phyloP scores from a whole-genome alignment of 2,329 filamentous ascomycete genomes.

The Tolypocladium endophyticum region DNA sequence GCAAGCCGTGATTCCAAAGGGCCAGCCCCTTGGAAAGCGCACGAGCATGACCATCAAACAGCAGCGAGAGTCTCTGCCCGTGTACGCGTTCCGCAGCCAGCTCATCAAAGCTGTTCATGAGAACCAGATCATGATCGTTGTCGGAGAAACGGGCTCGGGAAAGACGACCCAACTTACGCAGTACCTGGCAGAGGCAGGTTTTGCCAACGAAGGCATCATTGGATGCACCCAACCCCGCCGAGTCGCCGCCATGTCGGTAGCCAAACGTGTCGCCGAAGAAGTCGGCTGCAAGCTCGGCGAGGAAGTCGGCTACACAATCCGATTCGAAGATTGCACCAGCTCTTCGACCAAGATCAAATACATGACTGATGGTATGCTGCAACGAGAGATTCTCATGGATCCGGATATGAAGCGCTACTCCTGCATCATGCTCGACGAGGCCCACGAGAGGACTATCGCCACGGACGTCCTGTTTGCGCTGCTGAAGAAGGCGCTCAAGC shows the following conservation, averaged over 20 bases:
- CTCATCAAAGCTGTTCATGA: conserved; percentile 77
- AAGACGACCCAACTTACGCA: conserved; percentile 97
- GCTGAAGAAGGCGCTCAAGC: conserved; percentile 84
- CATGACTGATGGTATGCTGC: conserved; percentile 98
- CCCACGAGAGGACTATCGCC: conserved; percentile 91
- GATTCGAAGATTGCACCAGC: conserved; percentile 90
- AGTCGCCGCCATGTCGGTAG: conserved; percentile 95
- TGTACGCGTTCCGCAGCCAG: conserved; percentile 78
- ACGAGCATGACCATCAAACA: conserved; percentile 91
- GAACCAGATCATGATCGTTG: conserved; percentile 89
- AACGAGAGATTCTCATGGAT: conserved; percentile 89
- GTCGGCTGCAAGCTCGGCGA: conserved; percentile 84
- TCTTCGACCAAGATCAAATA: conserved; percentile 92
- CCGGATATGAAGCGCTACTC: conserved; percentile 83
- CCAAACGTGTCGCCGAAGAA: conserved; percentile 92
- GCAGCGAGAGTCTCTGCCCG: conserved; percentile 80
- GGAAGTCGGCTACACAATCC: conserved; percentile 94
- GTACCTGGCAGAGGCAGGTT: conserved; percentile 86
- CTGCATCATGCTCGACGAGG: conserved; percentile 96
- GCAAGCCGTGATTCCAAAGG: conserved; percentile 66
- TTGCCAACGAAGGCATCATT: conserved; percentile 77
- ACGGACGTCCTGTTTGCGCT: conserved; percentile 93
- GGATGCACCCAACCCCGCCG: conserved; percentile 95
- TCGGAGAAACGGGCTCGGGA: conserved; percentile 92
- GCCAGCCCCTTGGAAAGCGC: conserved; percentile 72